These are phyloP conservation scores for Fomes fomentarius DNA, from an alignment of 1,284 basidiomycete species.

Conservation along the genomic window DNA sequence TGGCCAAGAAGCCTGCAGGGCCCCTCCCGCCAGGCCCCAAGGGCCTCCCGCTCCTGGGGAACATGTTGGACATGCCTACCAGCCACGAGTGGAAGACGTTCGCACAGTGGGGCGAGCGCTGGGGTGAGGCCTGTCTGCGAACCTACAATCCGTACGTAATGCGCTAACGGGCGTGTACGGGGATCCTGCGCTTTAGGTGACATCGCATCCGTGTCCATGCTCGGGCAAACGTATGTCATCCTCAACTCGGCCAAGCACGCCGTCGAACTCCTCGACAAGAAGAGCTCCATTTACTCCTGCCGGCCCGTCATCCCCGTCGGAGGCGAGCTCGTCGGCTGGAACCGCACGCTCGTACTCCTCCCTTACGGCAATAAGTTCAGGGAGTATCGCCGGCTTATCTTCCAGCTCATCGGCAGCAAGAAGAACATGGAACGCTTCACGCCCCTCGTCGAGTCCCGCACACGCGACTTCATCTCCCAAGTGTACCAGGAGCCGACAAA, in stretches of 20 bases:
- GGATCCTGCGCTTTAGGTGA: too few relatives aligned
- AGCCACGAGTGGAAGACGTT: constrained; percentile 33
- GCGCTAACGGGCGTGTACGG: too few relatives aligned
- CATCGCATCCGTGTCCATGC: constrained; percentile 41
- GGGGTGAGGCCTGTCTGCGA: constrained; percentile 28
- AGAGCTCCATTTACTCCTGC: constrained; percentile 70
- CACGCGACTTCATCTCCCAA: constrained; percentile 56
- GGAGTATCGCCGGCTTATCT: constrained; percentile 61
- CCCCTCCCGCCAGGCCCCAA: constrained; percentile 36
- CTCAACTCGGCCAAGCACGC: constrained; percentile 59
- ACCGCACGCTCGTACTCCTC: constrained; percentile 59
- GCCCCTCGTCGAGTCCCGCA: constrained; percentile 54
- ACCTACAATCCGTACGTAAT: too few relatives aligned
- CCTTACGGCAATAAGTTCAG: constrained; percentile 67
- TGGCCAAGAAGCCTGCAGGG: constrained; percentile 13
- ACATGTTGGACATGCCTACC: constrained; percentile 35
- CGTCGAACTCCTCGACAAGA: constrained; percentile 66
- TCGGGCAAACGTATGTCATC: constrained; percentile 64
- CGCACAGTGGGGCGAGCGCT: constrained; percentile 31
- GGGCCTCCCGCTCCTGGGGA: constrained; percentile 35
- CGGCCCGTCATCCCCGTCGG: constrained; percentile 49
- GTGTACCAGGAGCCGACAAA: constrained; percentile 57
- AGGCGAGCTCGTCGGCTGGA: constrained; percentile 67
- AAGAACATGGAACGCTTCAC: constrained; percentile 52
- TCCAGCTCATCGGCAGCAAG: constrained; percentile 58